phyloP scores from a whole-genome alignment of 2,329 filamentous ascomycete genomes.

The Apiospora aurea region DNA sequence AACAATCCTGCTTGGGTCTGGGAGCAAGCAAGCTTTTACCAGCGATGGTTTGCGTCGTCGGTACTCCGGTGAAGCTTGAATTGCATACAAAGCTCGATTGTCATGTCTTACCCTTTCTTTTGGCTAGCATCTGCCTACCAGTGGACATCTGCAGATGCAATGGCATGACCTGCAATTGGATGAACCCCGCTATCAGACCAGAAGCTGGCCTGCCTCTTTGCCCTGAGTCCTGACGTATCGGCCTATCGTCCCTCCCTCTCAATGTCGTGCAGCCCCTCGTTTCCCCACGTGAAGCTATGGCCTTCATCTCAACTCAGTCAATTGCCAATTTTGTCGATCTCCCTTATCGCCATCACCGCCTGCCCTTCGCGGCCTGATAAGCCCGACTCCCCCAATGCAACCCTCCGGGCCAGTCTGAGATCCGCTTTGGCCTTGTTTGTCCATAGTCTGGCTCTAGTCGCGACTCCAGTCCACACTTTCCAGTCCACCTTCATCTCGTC shows the following conservation, averaged over 20 bases:
- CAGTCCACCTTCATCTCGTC: slow-evolving; percentile 22
- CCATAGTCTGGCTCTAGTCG: slow-evolving; percentile 16
- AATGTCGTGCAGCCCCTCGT: slow-evolving; percentile 22
- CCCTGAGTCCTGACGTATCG: neutral
- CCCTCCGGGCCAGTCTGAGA: neutral
- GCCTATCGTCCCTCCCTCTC: too few species aligned
- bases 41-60: neutral
- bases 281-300: slow-evolving; percentile 24
- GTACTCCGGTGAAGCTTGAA: slow-evolving; percentile 18
- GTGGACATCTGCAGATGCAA: neutral
- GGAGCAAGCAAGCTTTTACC: neutral
- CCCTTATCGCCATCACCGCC: neutral
- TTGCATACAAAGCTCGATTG: neutral
- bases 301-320: neutral
- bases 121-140: too few species aligned
- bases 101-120: neutral
- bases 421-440: slow-evolving; percentile 17
- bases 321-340: neutral
- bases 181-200: slow-evolving; percentile 4
- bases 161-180: neutral
- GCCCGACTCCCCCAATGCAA: neutral
- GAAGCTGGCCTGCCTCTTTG: neutral
- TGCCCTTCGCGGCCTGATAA: neutral
- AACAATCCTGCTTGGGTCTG: neutral
- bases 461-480: slow-evolving; percentile 19